Conservation (phyloP, 495 filamentous ascomycete genomes). For the Penicillium ochrochloron region DNA sequence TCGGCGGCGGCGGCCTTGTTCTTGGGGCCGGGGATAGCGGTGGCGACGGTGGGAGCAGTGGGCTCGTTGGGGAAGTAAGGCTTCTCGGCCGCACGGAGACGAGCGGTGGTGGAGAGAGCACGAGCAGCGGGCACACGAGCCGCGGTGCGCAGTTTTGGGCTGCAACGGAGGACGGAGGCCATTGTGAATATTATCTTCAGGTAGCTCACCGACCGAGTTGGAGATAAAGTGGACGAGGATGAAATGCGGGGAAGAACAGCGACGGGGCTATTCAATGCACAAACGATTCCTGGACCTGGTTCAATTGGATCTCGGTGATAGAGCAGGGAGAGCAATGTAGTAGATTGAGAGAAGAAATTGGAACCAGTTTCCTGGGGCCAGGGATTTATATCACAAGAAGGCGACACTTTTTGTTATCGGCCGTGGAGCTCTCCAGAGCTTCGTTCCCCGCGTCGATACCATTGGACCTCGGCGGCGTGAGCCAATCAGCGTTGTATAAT, state of each 20-base stretch:
- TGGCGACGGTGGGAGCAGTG: constrained; percentile 70
- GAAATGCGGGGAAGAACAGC: constrained; percentile 24
- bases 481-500: constrained; percentile 22
- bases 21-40: constrained; percentile 82
- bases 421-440: constrained; percentile 22
- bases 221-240: constrained; percentile 5
- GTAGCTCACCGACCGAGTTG: constrained; percentile 2
- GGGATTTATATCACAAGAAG: constrained; percentile 30
- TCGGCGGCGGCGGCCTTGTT: constrained; percentile 70
- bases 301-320: neutral
- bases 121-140: constrained; percentile 45
- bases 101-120: constrained; percentile 47
- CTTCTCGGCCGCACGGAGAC: constrained; percentile 49
- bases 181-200: constrained; percentile 34
- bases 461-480: constrained; percentile 29
- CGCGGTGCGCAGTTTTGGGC: constrained; percentile 45
- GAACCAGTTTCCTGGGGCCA: constrained; percentile 19
- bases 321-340: constrained; percentile 3
- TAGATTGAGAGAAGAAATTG: neutral
- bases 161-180: constrained; percentile 50
- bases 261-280: constrained; percentile 12
- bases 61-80: constrained; percentile 77
- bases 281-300: neutral
- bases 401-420: constrained; percentile 22
- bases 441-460: constrained; percentile 31